Base-by-base conservation (phyloP, 2,329 filamentous ascomycete genomes). In the Arthrobotrys megalospora region DNA sequence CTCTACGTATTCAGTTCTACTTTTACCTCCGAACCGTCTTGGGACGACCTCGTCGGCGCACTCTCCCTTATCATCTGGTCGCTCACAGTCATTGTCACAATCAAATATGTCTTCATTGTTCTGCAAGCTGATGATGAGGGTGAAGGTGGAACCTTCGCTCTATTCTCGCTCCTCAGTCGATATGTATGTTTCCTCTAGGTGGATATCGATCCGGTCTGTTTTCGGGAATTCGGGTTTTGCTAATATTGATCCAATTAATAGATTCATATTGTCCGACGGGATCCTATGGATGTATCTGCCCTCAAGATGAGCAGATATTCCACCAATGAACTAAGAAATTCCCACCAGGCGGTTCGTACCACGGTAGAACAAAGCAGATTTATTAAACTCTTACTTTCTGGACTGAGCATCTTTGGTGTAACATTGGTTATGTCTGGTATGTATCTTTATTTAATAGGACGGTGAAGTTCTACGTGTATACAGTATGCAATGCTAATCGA, bases 1-100 rank as follows among this genome's bases (percentile, higher is more conserved):
- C 88, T 92, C 16, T 92, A 92, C 81, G 90, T 92, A 16, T 92
- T 86, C 83, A 91, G 90, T 16, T 90, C 89, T n/a, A 91, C 89
- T 0, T 92, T 92, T 81, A 85, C 86, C 28, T 84, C 85, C 1
- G 84, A 87, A 14, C 90, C 90, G 0, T 85, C 84, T 6, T 87
- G 88, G 80, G 85, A 88, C 21, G 88, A 91, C 80, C 85, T 92
- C 2, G 85, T 91, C 53, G 89, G 90, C 55, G 90, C 89, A 0
- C 84, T 92, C 1, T 92, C 90, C 2, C 87, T 92, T 50, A 89
- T 92, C 78, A 88, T 92, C 53, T 92, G 90, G 91, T 88, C 90
- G 0, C 84, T 92, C 38, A 91, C 89, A 24, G 84, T 92, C 77
- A 91, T 92, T 84, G 90, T 92, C 41, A 91, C 90, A 0, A 80